phyloP scores from a whole-genome alignment of 768 basidiomycete species.

The Lentinus tigrinus region DNA sequence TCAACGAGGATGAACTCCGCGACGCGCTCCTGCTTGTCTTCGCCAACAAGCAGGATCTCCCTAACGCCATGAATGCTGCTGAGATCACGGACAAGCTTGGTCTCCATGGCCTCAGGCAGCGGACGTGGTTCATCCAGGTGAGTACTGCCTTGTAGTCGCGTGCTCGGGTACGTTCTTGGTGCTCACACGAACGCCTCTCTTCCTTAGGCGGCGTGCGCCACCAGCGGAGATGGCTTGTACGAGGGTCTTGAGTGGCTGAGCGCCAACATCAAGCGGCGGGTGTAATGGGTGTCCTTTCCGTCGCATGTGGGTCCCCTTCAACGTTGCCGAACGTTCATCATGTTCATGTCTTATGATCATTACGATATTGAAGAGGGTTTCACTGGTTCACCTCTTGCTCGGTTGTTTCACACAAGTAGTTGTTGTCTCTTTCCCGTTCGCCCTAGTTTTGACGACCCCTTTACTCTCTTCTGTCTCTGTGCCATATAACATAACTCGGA shows the following conservation, averaged over 20 bases:
- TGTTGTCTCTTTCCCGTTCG: not conserved
- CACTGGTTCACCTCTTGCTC: conserved; percentile 17
- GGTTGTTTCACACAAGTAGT: conserved; percentile 15
- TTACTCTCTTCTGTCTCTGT: conserved; percentile 19
- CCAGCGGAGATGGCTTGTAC: conserved; percentile 97
- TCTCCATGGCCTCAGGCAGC: conserved; percentile 93
- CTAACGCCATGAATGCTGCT: conserved; percentile 98
- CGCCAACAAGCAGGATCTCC: conserved; percentile 99
- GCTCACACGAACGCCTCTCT: not conserved
- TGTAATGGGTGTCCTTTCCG: conserved; percentile 49
- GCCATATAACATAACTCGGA: conserved; percentile 27
- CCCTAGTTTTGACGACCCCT: conserved; percentile 1
- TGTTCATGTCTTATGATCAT: conserved; percentile 55
- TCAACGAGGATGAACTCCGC: conserved; percentile 99
- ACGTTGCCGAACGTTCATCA: conserved; percentile 34
- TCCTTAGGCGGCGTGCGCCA: conserved; percentile 90
- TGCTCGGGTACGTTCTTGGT: conserved; percentile 10
- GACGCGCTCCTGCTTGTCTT: conserved; percentile 98
- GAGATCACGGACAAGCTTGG: conserved; percentile 99
- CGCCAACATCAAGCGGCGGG: conserved; percentile 83
- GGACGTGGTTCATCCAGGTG: conserved; percentile 98
- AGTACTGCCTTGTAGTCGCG: conserved; percentile 26
- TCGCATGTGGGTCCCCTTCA: conserved; percentile 47
- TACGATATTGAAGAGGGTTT: conserved; percentile 33
- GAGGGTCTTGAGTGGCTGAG: conserved; percentile 98